Evolutionary conservation across 345 rosid species (phyloP).

Genomic region (Toxicodendron radicans): DNA sequence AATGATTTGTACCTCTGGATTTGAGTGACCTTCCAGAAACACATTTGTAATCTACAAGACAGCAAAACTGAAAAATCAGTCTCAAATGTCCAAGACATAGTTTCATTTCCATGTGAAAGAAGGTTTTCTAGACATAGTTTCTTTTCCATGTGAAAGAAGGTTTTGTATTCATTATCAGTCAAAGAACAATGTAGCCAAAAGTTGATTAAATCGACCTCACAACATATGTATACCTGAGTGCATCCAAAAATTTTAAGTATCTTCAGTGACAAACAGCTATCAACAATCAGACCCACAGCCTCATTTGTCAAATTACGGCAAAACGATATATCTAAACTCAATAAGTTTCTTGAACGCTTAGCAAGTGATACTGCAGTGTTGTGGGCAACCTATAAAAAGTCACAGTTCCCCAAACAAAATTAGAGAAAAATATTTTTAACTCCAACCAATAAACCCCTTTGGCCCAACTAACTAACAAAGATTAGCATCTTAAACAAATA

Average conservation of each 20-base stretch:
- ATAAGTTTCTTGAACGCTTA: slow-evolving; percentile 47
- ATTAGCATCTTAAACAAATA: neutral
- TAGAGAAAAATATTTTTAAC: neutral
- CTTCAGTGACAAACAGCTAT: slow-evolving; percentile 68
- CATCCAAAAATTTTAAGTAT: slow-evolving; percentile 84
- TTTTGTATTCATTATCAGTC: neutral
- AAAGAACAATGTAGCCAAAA: neutral
- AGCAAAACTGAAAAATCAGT: slow-evolving; percentile 2
- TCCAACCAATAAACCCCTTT: neutral
- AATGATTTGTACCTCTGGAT: slow-evolving; percentile 52
- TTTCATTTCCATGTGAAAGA: too few relatives aligned
- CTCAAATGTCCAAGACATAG: neutral
- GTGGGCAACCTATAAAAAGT: slow-evolving; percentile 56
- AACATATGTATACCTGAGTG: slow-evolving; percentile 55
- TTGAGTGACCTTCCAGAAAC: slow-evolving; percentile 73
- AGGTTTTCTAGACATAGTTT: too few relatives aligned
- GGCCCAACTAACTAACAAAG: neutral
- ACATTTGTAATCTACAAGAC: slow-evolving; percentile 59
- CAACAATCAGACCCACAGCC: slow-evolving; percentile 78
- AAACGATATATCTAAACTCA: slow-evolving; percentile 74
- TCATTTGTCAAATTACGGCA: slow-evolving; percentile 70
- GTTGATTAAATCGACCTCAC: neutral
- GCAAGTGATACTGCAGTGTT: slow-evolving; percentile 69
- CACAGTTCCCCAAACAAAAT: neutral
- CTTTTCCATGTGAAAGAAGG: neutral